Conservation (phyloP, 441 rosid species). For the Populus tomentosa region DNA sequence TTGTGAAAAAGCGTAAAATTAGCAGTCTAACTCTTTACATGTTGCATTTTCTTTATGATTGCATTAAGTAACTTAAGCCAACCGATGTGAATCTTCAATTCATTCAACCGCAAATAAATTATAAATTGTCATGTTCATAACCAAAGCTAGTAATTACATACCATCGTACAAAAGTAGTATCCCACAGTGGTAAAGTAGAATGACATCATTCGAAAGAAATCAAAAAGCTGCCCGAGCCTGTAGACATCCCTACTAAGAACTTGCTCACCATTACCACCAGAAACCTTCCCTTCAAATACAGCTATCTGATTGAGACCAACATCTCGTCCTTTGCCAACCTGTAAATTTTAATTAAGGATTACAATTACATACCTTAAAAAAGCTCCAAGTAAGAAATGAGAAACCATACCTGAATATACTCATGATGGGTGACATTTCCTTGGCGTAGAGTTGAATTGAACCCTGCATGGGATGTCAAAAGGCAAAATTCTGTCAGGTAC, state of each 20-base stretch:
- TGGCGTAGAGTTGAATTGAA: constrained; percentile 97
- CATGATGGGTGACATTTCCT: constrained; percentile 99
- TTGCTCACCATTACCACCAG: constrained; percentile 99
- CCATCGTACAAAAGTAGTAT: constrained; percentile 95
- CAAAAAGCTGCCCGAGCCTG: constrained; percentile 99
- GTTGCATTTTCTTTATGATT: neutral
- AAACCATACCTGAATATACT: constrained; percentile 81
- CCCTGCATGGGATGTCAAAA: constrained; percentile 39
- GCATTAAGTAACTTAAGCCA: constrained; percentile 8
- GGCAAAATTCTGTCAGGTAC: neutral
- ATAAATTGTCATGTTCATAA: neutral
- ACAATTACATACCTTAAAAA: constrained; percentile 4
- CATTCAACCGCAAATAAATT: neutral
- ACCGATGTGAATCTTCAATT: constrained; percentile 2
- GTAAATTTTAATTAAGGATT: constrained; percentile 25
- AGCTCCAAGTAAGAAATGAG: constrained; percentile 10
- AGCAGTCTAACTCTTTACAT: neutral
- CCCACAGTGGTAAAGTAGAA: constrained; percentile 98
- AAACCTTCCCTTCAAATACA: constrained; percentile 97
- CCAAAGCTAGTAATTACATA: constrained; percentile 31
- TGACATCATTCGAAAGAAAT: constrained; percentile 98
- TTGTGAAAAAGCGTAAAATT: neutral
- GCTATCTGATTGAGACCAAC: constrained; percentile 99
- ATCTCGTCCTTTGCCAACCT: constrained; percentile 99
- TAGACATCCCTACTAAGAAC: constrained; percentile 98